phyloP scores from a whole-genome alignment of 208 protist species.

The Balamuthia mandrillaris region DNA sequence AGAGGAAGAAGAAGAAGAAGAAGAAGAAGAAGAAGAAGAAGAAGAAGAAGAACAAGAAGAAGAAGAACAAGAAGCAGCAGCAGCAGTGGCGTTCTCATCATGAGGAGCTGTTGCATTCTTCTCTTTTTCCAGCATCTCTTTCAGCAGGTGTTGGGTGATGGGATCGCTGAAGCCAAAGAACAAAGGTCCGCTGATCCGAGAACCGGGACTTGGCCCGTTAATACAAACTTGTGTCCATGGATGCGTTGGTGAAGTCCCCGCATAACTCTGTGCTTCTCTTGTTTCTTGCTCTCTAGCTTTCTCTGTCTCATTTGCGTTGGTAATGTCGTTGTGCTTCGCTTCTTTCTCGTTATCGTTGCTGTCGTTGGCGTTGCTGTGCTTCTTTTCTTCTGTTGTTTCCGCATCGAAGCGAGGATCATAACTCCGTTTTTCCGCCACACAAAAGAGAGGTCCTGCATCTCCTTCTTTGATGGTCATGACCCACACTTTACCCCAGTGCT shows the following conservation, averaged over 20 bases:
- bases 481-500: constrained; percentile 22
- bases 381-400: background rate
- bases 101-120: too few relatives aligned
- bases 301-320: background rate
- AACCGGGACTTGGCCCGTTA: constrained; percentile 7
- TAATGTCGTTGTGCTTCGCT: background rate
- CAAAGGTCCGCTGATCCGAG: constrained; percentile 5
- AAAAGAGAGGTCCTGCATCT: background rate
- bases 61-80: too few relatives aligned
- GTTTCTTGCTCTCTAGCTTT: background rate
- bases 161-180: constrained; percentile 36
- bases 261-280: background rate
- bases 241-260: constrained; percentile 16
- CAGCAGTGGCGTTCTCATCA: too few relatives aligned
- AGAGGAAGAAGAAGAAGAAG: too few relatives aligned
- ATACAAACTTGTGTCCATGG: constrained; percentile 37
- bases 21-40: too few relatives aligned
- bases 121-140: background rate
- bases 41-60: too few relatives aligned
- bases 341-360: background rate
- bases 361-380: background rate
- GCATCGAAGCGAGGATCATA: background rate
- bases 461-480: constrained; percentile 38
- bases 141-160: background rate
- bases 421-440: background rate